Base-by-base conservation (phyloP, 345 rosid species). In the Populus deltoides region DNA sequence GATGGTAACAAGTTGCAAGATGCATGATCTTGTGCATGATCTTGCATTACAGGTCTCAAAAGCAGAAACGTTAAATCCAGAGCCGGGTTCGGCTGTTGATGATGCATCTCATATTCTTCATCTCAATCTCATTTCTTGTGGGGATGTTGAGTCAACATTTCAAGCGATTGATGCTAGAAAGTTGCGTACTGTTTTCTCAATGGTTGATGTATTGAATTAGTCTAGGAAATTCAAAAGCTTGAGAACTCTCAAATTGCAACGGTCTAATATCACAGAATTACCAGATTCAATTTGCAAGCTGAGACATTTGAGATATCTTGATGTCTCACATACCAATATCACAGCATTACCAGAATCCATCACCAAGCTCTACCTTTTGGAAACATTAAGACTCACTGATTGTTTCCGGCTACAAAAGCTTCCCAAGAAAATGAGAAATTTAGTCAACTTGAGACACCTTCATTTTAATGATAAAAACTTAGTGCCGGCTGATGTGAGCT, bases 231-330 rank as follows among this genome's bases (percentile, higher is more conserved):
- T 70, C 7, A 70, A n/a, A 25, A 45, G 73, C 11, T 39, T 39
- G 73, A 53, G 18, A 24, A 43, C 55, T 25, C 33, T 70, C 5
- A 41, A 45, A 1, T 25, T 70, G 20, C 18, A 2, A 2, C 15
- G 29, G 41, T 11, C 61, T 43, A 33, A 33, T 33, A 33, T 3
- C 35, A 1, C 25, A 16, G 16, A 24, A 17, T 36, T 79, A 66
- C 73, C 78, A 18, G 1, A 15, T 27, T 66, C 61, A 1, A 78
- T 82, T 70, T 78, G 80, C 20, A 45, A 59, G 38, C 49, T 83
- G 53, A 83, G 76, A 49, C 80, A 76, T 68, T 69, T 83, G 27
- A 66, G 80, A 13, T 79, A 76, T n/a, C 78, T 83, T 29, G 80
- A 83, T 18, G n/a, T 83, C 66, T 83, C 82, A 1, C 1, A 6